These are phyloP conservation scores for Arthrinium phaeospermum DNA, from an alignment of 2,329 filamentous ascomycete genomes.

Conservation along the genomic window DNA sequence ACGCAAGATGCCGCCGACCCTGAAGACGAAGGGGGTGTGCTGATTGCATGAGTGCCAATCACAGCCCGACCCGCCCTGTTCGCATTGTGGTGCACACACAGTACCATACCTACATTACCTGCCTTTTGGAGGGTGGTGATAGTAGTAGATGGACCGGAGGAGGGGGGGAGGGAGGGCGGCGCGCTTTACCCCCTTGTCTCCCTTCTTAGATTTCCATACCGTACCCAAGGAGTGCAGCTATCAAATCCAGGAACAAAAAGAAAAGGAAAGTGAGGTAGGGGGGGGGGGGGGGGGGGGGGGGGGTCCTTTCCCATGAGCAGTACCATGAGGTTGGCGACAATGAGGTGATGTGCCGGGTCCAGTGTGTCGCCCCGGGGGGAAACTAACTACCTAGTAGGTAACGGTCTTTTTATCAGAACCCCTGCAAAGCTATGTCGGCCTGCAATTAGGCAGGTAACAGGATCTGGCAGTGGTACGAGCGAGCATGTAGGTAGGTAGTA, in stretches of 20 bases:
- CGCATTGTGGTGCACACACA: background rate
- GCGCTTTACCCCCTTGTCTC: background rate
- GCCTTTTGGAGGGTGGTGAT: background rate
- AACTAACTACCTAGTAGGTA: background rate
- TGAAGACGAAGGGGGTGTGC: conserved; percentile 12
- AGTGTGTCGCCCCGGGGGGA: background rate
- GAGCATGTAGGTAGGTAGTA: background rate
- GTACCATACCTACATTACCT: background rate
- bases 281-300: background rate
- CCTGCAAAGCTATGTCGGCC: background rate
- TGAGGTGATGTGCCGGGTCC: background rate
- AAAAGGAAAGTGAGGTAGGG: background rate
- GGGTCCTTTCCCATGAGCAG: background rate
- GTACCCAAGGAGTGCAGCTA: conserved; percentile 9
- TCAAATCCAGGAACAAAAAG: background rate
- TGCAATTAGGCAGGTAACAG: background rate
- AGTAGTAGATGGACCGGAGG: background rate
- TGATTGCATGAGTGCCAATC: conserved; percentile 12
- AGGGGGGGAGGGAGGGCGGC: background rate
- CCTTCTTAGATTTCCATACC: background rate
- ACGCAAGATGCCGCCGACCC: conserved; percentile 7
- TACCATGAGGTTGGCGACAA: background rate
- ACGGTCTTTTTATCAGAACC: background rate
- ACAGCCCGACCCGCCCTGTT: conserved; percentile 9
- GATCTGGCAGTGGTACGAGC: background rate